Evolutionary conservation across 1,284 basidiomycete species (phyloP).

Genomic region (Phellopilus nigrolimitatus): DNA sequence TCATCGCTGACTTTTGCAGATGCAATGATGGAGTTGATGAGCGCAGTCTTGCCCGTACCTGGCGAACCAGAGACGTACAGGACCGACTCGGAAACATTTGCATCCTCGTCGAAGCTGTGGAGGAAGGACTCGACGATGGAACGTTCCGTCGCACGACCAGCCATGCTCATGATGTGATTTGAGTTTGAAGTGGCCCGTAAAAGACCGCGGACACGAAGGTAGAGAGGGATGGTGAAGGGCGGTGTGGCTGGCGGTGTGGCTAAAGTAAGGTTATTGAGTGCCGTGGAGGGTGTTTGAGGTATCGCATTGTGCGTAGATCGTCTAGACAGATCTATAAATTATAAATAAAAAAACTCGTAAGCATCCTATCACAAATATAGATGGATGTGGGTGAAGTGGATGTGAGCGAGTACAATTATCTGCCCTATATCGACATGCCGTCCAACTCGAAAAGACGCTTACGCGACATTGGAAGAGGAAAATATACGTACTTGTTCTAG

Average conservation of each 20-base stretch:
- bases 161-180: slow-evolving; percentile 38
- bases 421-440: too few species aligned
- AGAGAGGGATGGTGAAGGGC: slow-evolving; percentile 48
- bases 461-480: not conserved
- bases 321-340: slow-evolving; percentile 32
- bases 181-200: slow-evolving; percentile 65
- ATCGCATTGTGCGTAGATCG: slow-evolving; percentile 41
- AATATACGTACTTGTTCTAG: slow-evolving; percentile 15
- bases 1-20: slow-evolving; percentile 33
- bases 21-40: slow-evolving; percentile 60
- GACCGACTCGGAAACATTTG: slow-evolving; percentile 31
- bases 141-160: slow-evolving; percentile 63
- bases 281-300: slow-evolving; percentile 34
- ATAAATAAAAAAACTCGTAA: slow-evolving; percentile 21
- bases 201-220: slow-evolving; percentile 60
- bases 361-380: not conserved
- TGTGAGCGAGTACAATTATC: not conserved
- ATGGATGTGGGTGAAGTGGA: slow-evolving; percentile 5
- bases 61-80: slow-evolving; percentile 78
- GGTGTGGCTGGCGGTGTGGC: slow-evolving; percentile 58
- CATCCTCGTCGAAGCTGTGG: slow-evolving; percentile 28
- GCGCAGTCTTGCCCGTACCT: slow-evolving; percentile 78
- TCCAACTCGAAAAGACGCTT: too few species aligned
- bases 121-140: slow-evolving; percentile 46
- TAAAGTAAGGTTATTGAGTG: slow-evolving; percentile 41